Evolutionary conservation across 352 stramenopile species (phyloP), one percentile per base, ranked within the genome.

Genomic region (Aphanomyces euteiches): DNA sequence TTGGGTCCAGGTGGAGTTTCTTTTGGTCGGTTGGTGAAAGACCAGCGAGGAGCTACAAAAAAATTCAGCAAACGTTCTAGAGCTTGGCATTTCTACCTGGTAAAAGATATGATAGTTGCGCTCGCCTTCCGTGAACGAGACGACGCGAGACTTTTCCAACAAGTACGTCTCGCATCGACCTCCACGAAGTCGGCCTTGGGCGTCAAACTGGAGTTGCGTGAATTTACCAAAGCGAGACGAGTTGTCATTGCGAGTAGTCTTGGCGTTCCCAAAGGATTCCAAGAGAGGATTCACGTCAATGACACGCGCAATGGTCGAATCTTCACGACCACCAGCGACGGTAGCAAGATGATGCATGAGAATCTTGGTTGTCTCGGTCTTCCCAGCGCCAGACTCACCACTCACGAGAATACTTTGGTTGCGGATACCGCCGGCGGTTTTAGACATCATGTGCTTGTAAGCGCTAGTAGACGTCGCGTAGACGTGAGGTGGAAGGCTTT

Each of bases 91-190:
- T 28, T 28, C 1, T 63, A 92, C 83, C 78, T 99, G 95, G 77
- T 99, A 99, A 75, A 99, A 99, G 72, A 98, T 97, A 76, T 99
- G 96, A 78, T 98, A 99, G 73, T 98, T 98, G 34, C 96, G 86
- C 78, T 99, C 95, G 12, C 95, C 95, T n/a, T 98, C 89, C 4
- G 92, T 90, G 74, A 98, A 97, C 10, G 84, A 93, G 34, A 97
- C 93, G 43, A 99, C 96, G 50, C 96, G 90, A 7, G 90, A 98
- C 74, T 98, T 98, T 75, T 99, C 96, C 19, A 99, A 76, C 63
- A 99, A 75, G 65, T 98, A 99, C 6, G 96, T 98, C 65, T 96
- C 92, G 69, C 87, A 95, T 71, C 92, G 92, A 36, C 85, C 87
- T 75, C 87, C 87, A 56, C 92, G 90, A 7, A 95, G 75, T 73